Base-by-base conservation (phyloP, 2,329 filamentous ascomycete genomes). In the Fusarium gaditjirri region DNA sequence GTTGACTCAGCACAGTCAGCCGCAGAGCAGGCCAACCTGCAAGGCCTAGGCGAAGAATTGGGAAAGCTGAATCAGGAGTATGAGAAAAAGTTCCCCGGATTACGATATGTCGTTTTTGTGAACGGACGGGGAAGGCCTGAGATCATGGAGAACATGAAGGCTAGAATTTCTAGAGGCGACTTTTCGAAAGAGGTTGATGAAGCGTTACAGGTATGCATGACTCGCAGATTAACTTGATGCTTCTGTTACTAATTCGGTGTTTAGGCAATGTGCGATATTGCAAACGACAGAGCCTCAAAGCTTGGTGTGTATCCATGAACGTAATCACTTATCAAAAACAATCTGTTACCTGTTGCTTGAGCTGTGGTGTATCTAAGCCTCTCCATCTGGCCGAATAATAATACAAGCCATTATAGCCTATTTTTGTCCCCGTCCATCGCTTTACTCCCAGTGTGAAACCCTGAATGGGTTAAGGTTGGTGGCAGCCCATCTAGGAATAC, bases 81-180 rank as follows among this genome's bases (percentile, higher is more conserved):
- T 79, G 95, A 97, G 81, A 84, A 84, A n/a, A 86, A 77, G 61
- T 97, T 95, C 80, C 94, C 94, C 0, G 94, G 95, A 0, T 80
- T 98, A 78, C 87, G 92, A 81, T 98, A 97, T 84, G 94, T 97
- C 78, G 93, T 95, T 23, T 98, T 97, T 80, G 95, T 98, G 61
- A 95, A 97, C 79, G 94, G 94, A 2, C 88, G 95, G 50, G 87
- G 89, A 43, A 86, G 94, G 62, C 86, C 88, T 4, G 88, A 89
- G 68, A 92, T 98, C 61, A 94, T 97, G 91, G 86, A 89, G 70
- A 91, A 97, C 76, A 97, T 97, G 93, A 87, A 87, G 70, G 80
- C 82, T 57, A 87, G 95, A 57, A 97, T 97, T 77, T 88, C 86
- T 21, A 84, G 91, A 57, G 90, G 87, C 3, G 88, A 95, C 79